Base-by-base conservation (phyloP, 148 eudicot genomes). In the Beta vulgaris region DNA sequence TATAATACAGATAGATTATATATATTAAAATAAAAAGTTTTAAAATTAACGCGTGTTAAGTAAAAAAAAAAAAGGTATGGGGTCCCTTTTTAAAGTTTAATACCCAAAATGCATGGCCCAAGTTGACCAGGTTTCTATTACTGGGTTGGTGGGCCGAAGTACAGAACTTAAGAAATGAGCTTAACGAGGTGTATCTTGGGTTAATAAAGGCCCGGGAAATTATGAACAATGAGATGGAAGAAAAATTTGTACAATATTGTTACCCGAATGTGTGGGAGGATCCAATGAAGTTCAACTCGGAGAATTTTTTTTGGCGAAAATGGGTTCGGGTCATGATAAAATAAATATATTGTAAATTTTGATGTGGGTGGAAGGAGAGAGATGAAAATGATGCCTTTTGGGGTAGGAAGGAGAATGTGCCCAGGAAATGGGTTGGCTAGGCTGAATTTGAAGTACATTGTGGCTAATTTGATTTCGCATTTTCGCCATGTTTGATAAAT, bases 331-430 rank as follows among this genome's bases (percentile, higher is more conserved):
- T 28, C 53, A 13, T 19, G 60, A 21, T 40, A 35, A 44, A 64
- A n/a, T n/a, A 16, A 35, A 34, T 6, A 6, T 23, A 59, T 6
- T 25, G 26, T 6, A 26, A 6, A 42, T 29, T 16, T 68, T 2
- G 78, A 76, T 44, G 11, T 76, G 26, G 19, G 83, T 0, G 87
- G 96, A 18, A 87, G 82, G 11, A 84, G 72, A 73, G 93, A 85
- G 85, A 86, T 91, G 3, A 91, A 87, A 73, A 86, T 89, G 97
- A 87, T 91, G 91, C 97, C 93, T 3, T 85, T 89, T 43, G 91
- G 95, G 1, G 92, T 77, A 0, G 95, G 95, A 15, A 82, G 95
- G 74, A 85, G 90, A 76, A 85, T 90, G 23, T 90, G 91, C 75
- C 90, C 92, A 0, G 92, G 82, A 0, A 23, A 29, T 6, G 79